A percentile compares a stretch with the other conserved stretches of the same genome.
Evolutionary conservation across 1,284 basidiomycete genomes (phyloP).

Genomic region (Waitea zeae): DNA sequence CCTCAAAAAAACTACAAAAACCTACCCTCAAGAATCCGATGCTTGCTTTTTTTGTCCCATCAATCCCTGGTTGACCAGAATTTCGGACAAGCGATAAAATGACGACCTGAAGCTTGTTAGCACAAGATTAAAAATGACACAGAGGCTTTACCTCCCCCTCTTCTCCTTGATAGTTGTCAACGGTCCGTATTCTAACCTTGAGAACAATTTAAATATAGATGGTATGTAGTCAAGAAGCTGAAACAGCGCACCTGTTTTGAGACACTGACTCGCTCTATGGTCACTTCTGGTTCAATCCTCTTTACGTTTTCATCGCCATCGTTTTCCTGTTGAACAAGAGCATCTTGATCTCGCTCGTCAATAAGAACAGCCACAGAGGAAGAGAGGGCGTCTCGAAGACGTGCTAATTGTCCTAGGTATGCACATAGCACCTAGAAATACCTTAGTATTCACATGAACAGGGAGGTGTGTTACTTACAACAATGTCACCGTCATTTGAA

Average conservation of each 20-base stretch:
- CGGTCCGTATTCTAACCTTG: conserved; percentile 33
- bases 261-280: conserved; percentile 25
- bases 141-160: conserved; percentile 31
- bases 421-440: conserved; percentile 42
- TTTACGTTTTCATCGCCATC: conserved; percentile 16
- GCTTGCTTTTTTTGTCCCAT: conserved; percentile 15
- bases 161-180: conserved; percentile 65
- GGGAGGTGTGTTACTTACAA: conserved; percentile 15
- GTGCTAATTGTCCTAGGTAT: conserved; percentile 55
- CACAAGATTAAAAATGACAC: conserved; percentile 1
- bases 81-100: conserved; percentile 61
- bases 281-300: conserved; percentile 26
- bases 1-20: conserved; percentile 1
- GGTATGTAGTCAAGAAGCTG: conserved; percentile 17
- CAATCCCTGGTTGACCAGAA: conserved; percentile 20
- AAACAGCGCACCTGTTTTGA: not conserved
- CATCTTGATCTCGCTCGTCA: conserved; percentile 49
- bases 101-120: conserved; percentile 25
- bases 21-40: conserved; percentile 57
- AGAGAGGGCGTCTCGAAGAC: conserved; percentile 31
- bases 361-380: conserved; percentile 39
- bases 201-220: conserved; percentile 12
- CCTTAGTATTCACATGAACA: not conserved
- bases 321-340: conserved; percentile 29
- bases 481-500: conserved; percentile 52